A percentile compares a stretch with the other conserved stretches of the same genome.
phyloP scores from a whole-genome alignment of 768 basidiomycete genomes.

The Tricholoma hemisulphureum region DNA sequence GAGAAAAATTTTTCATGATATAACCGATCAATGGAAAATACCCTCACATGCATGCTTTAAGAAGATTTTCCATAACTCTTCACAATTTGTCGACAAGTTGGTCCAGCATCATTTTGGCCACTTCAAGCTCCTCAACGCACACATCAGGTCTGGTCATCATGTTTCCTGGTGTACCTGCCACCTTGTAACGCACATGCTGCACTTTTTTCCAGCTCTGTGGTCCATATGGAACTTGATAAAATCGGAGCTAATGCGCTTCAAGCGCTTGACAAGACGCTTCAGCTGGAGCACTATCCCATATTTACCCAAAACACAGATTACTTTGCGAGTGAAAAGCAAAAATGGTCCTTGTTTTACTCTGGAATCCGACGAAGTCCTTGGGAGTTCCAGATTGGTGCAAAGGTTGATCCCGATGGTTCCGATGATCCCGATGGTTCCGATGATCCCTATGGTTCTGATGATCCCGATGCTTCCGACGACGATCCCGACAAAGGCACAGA shows the following conservation, averaged over 20 bases:
- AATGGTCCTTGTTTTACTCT: not conserved
- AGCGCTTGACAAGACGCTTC: not conserved
- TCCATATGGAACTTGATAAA: not conserved
- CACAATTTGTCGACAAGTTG: conserved; percentile 17
- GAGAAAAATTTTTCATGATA: conserved; percentile 24
- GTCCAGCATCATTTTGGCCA: conserved; percentile 29
- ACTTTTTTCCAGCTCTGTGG: not conserved
- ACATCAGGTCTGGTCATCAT: conserved; percentile 26
- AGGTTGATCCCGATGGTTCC: too few species aligned
- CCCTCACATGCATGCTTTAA: conserved; percentile 32
- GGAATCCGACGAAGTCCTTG: not conserved
- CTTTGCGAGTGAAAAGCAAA: not conserved
- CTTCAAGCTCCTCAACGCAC: conserved; percentile 26
- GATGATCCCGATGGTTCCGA: not conserved
- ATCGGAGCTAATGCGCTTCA: not conserved
- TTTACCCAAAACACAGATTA: not conserved
- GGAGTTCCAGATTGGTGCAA: not conserved
- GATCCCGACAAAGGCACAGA: not conserved
- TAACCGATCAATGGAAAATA: conserved; percentile 27
- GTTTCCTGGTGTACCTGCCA: not conserved
- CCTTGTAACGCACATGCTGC: not conserved
- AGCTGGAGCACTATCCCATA: not conserved
- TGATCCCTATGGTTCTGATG: too few species aligned
- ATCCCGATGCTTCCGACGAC: not conserved
- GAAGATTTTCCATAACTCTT: conserved; percentile 14